Base-by-base conservation (phyloP, 2,329 filamentous ascomycete species). In the Neocucurbitaria cava region DNA sequence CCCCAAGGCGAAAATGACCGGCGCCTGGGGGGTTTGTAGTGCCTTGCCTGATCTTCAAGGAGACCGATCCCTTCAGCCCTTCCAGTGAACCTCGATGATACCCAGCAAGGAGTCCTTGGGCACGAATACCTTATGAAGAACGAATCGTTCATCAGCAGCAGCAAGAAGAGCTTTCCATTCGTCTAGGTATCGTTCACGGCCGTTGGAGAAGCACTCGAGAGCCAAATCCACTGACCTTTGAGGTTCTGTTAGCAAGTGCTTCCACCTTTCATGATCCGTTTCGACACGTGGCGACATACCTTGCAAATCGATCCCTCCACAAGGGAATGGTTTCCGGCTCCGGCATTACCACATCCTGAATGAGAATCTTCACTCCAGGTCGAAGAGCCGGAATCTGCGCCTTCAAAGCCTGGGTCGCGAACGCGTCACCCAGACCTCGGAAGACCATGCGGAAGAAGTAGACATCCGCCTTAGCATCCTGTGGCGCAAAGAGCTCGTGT, bases 151-250 rank as follows among this genome's bases (percentile, higher is more conserved):
- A 44, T 60, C 57, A 26, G 57, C 57, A 1, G 47, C 42, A 49
- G 57, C 54, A 49, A 60, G 38, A 13, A 60, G 47, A 24, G 53
- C 54, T 49, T 57, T 60, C 57, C 57, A 60, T 49, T 60, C 57
- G 17, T 54, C 53, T 10, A 60, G 38, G 38, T 54, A 54, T 54
- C 57, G 28, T 38, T 57, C 57, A 52, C 54, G 49, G 21, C 50
- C 57, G 54, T 60, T 57, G 28, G 23, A 43, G 40, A 54, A 56
- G 46, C 31, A 41, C 26, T 54, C 30, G 2, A 57, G 24, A 43
- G 53, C 53, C 57, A 54, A 39, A 44, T 60, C 57, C 38, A 59
- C 53, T 18, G 57, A 53, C 46, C 56, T 59, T 41, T 43, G 31
- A n/a, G 17, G 31, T 35, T 35, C 31, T 35, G 31, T 35, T n/a